These are phyloP conservation scores for Fraxinus albicans DNA, from an alignment of 305 asterid genomes.

Conservation along the genomic window DNA sequence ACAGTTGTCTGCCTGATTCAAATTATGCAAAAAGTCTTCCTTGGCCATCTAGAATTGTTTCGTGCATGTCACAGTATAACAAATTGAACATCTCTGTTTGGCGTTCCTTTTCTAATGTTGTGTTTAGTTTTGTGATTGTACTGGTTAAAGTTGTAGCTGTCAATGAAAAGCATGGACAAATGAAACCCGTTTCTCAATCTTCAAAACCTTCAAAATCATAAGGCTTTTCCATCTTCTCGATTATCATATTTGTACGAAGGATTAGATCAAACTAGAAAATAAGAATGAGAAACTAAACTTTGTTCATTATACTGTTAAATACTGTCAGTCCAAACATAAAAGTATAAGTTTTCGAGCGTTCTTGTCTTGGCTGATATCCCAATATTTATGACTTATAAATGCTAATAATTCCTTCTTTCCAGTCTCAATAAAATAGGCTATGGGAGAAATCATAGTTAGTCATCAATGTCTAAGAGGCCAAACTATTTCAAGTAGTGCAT, in stretches of 20 bases:
- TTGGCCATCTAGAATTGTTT: neutral
- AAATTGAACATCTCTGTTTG: neutral
- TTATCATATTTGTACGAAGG: neutral
- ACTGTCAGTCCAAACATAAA: too few relatives aligned
- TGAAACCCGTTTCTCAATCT: neutral
- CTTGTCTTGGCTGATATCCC: neutral
- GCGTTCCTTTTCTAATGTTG: neutral
- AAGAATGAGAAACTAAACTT: neutral
- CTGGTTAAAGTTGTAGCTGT: neutral
- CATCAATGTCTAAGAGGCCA: neutral
- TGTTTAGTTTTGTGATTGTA: neutral
- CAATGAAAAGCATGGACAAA: neutral
- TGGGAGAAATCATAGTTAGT: neutral
- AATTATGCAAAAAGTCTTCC: neutral
- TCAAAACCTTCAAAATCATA: neutral
- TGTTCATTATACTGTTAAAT: neutral
- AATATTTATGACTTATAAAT: neutral
- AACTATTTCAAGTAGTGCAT: neutral
- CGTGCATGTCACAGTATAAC: neutral
- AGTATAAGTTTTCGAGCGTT: neutral
- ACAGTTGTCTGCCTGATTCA: neutral
- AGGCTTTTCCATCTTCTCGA: neutral
- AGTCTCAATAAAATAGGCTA: neutral
- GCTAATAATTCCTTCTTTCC: neutral
- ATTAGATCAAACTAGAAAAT: neutral